A percentile compares a stretch with the other conserved stretches of the same genome.
phyloP scores from a whole-genome alignment of 306 rosid species.

The Delonix regia region DNA sequence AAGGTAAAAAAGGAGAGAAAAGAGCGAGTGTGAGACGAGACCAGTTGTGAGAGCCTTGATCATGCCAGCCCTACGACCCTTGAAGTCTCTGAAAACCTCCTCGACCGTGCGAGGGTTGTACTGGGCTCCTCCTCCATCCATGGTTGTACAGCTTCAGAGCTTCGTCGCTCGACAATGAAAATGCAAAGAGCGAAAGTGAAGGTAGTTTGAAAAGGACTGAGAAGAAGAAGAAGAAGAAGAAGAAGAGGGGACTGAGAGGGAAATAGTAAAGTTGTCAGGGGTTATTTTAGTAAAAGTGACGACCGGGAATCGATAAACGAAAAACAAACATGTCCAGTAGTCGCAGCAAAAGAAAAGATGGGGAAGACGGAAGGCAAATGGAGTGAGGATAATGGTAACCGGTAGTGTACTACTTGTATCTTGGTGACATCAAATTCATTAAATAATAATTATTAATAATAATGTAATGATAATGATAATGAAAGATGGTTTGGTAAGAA shows the following conservation, averaged over 20 bases:
- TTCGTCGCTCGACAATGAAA: neutral
- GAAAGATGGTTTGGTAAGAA: too few species aligned
- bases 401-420: neutral
- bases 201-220: neutral
- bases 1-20: neutral
- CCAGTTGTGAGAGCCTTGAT: conserved; percentile 63
- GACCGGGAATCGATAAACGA: neutral
- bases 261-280: neutral
- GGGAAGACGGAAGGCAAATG: neutral
- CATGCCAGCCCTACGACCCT: conserved; percentile 57
- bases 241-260: conserved; percentile 11
- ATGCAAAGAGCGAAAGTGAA: neutral
- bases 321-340: neutral
- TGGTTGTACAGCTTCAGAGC: conserved; percentile 28
- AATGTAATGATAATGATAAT: too few species aligned
- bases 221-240: neutral
- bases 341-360: conserved; percentile 15
- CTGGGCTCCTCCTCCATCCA: conserved; percentile 55
- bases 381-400: neutral
- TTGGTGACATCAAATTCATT: neutral
- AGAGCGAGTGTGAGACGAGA: conserved; percentile 12
- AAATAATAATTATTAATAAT: neutral
- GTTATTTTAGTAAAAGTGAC: conserved; percentile 5
- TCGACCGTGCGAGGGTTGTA: conserved; percentile 57
- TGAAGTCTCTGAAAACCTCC: conserved; percentile 61